Base-by-base conservation (phyloP, 148 eudicot genomes). In the Arctostaphylos glauca region DNA sequence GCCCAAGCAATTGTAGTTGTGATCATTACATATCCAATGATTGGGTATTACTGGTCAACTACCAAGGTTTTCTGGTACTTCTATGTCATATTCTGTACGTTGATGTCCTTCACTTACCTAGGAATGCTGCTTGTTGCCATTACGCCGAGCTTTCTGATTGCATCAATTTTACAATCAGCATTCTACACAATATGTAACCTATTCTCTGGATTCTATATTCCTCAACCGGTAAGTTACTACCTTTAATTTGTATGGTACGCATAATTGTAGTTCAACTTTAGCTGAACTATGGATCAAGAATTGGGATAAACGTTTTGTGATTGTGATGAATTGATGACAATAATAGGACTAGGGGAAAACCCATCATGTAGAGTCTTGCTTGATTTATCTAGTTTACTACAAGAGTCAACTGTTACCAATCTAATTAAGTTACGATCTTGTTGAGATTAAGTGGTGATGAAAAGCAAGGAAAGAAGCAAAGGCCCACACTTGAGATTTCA, bases 1-100 rank as follows among this genome's bases (percentile, higher is more conserved):
- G 70, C 41, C 70, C 70, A 25, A 64, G 41, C 70, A 64, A 23
- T 64, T 64, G 25, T 64, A 14, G 23, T 64, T 64, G 70, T 64
- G 70, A 23, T 64, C 41, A 64, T 64, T 41, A 64, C 70, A 38
- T 64, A 64, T 64, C 70, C 70, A 38, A 64, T 64, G 70, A 31
- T 64, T 64, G 70, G 70, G 70, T 64, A 64, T 64, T 64, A 64
- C 25, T 64, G 70, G 70, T 64, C 70, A 23, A 5, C 25, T 12
- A 1, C 12, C 10, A 64, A 64, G 70, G 14, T 64, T 64, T 9
- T 64, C 23, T 64, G 70, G 43, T 64, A 23, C 41, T 64, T 64
- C 25, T 64, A 21, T 2, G 41, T 15, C 12, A 41, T 64, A 64
- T 23, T 23, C 14, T 64, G 70, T 5, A 64, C 70, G 23, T 25